Base-by-base conservation (phyloP, 805 yeast genomes). In the Metschnikowia santaceciliae region DNA sequence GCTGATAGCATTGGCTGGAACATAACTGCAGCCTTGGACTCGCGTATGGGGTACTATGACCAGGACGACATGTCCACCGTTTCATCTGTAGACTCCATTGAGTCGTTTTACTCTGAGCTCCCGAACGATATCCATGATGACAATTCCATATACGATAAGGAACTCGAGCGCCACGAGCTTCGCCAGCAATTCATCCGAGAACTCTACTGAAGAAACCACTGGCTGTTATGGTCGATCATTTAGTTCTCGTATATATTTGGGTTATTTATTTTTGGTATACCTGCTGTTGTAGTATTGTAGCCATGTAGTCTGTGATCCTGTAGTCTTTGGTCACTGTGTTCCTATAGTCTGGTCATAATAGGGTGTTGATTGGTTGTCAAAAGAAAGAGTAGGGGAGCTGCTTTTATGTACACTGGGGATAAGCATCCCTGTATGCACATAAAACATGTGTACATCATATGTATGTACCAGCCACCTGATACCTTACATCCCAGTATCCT, bases 131-230 rank as follows among this genome's bases (percentile, higher is more conserved):
- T 56, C 14, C 51, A 52, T 45, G 55, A 50, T 47, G 60, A 61
- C 14, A 47, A 50, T 11, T 55, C 59, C 14, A 48, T 58, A 17
- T 52, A 50, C 34, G 58, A 58, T 36, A 64, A 63, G 51, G 75
- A 72, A 43, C 55, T 56, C 46, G 77, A 73, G 54, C 62, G 74
- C 51, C 54, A 62, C 30, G 75, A 73, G 59, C 65, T 73, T 42
- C 62, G 77, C 42, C 59, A 66, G 49, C 75, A 71, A 52, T 65
- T 73, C 48, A 55, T 71, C 54, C 61, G 60, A 44, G 75, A 73
- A 48, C 62, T 72, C 49, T 57, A 57, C 43, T 57, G 22, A 39
- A n/a, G 6, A 26, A 8, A 26, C 30, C 11, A 26, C 30, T 26
- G 30, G 8, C 10, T 26, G 11, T 26, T 26, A 8, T 26, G 30